These are phyloP conservation scores for Trichoderma semiorbis DNA, from an alignment of 2,329 filamentous ascomycete genomes.

Conservation along the genomic window DNA sequence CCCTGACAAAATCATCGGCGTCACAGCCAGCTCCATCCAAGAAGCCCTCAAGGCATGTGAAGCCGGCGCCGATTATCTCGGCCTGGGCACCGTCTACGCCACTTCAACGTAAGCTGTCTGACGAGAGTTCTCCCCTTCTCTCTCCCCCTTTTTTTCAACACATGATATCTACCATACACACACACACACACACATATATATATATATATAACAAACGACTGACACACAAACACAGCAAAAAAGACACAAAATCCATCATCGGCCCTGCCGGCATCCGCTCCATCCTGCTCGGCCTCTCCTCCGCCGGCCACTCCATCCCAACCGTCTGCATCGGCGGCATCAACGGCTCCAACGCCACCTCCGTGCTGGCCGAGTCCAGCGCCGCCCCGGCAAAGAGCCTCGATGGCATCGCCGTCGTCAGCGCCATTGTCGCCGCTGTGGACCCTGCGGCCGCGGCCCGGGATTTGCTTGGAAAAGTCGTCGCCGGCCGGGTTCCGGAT, in stretches of 20 bases:
- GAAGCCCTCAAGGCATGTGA: slow-evolving; percentile 71
- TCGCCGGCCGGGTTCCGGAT: slow-evolving; percentile 48
- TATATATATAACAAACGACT: not conserved
- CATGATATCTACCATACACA: not conserved
- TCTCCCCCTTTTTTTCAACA: not conserved
- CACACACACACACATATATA: not conserved
- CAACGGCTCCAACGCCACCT: slow-evolving; percentile 70
- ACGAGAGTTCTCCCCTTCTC: not conserved
- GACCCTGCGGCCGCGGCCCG: slow-evolving; percentile 63
- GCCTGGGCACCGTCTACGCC: slow-evolving; percentile 84
- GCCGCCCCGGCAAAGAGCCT: slow-evolving; percentile 53
- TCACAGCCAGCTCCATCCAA: slow-evolving; percentile 71
- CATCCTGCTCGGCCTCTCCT: slow-evolving; percentile 54
- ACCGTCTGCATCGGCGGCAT: slow-evolving; percentile 89
- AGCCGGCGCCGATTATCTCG: slow-evolving; percentile 83
- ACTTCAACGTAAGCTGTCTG: slow-evolving; percentile 65
- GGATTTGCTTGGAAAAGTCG: slow-evolving; percentile 45
- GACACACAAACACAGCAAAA: slow-evolving; percentile 62
- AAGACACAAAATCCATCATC: slow-evolving; percentile 70
- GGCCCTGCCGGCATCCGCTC: slow-evolving; percentile 54
- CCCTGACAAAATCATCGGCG: slow-evolving; percentile 76
- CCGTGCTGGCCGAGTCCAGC: slow-evolving; percentile 67
- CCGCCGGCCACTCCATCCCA: slow-evolving; percentile 45
- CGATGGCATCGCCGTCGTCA: slow-evolving; percentile 83
- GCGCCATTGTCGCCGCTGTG: slow-evolving; percentile 73